Evolutionary conservation across 1,284 basidiomycete genomes (phyloP), one percentile per base, ranked within the genome.

Genomic region (Mrakiaceae sp.): DNA sequence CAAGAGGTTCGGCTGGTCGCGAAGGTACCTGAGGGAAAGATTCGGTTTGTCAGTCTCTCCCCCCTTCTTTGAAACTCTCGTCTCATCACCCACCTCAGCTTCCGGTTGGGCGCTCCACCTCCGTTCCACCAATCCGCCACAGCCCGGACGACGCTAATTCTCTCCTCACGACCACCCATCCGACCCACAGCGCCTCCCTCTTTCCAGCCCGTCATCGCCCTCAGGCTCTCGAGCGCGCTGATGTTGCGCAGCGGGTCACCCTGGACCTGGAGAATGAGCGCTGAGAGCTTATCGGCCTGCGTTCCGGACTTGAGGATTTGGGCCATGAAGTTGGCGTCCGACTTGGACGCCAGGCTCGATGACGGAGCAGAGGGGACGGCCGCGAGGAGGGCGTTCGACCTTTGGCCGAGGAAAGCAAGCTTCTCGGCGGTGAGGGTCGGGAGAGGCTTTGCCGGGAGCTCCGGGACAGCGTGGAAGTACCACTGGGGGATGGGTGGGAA

Each of bases 121-220:
- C 90, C 91, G 46, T 88, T 84, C 87, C 94, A 95, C 95, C 95
- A 98, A 81, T 98, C 95, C 44, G 90, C 87, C 62, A 98, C 81
- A 62, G 92, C 94, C 52, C 94, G 81, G 60, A 95, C 78, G 0
- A 94, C 92, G 68, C 94, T 91, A 64, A 96, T 76, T 68, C 89
- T 86, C 77, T 98, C 93, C 63, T 95, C 93, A 46, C 95, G 81
- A 0, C 88, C 89, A 8, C 77, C 77, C 61, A 67, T 70, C 11
- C 67, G 71, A 12, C 69, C 71, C 4, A 70, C 68, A 2, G 68
- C 61, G 5, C 72, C 74, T 50, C 74, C 75, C 60, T 77, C 76
- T 63, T 90, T 93, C 74, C 91, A 92, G 72, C 88, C 86, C 0
- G 87, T 85, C 87, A 96, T 88, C 1, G 74, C 76, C 70, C 84